phyloP scores from a whole-genome alignment of 148 eudicot species.

The Dianthus caryophyllus region DNA sequence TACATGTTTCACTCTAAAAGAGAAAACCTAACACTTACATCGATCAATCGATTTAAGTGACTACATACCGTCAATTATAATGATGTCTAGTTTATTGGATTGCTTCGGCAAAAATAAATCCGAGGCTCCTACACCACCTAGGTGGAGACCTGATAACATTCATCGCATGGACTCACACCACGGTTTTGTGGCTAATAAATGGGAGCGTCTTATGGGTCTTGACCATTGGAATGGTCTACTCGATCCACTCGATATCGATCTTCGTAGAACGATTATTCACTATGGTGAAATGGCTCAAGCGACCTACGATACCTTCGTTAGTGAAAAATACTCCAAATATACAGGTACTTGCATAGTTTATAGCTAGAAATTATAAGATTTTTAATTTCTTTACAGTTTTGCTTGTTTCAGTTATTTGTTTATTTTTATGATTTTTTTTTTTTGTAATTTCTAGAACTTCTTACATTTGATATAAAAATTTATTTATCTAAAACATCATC shows the following conservation, averaged over 20 bases:
- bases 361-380: neutral
- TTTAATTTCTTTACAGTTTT: no score
- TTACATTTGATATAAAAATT: no score
- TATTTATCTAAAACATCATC: neutral
- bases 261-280: constrained; percentile 57
- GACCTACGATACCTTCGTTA: constrained; percentile 57
- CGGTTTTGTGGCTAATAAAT: constrained; percentile 42
- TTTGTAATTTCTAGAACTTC: no score
- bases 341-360: constrained; percentile 24
- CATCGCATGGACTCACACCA: constrained; percentile 9
- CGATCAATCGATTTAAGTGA: no score
- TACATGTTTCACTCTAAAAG: no score
- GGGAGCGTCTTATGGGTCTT: constrained; percentile 61
- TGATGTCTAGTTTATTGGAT: constrained; percentile 4
- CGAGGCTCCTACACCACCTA: constrained; percentile 18
- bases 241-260: constrained; percentile 60
- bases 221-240: constrained; percentile 58
- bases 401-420: no score
- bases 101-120: constrained; percentile 8
- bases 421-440: no score
- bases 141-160: constrained; percentile 3
- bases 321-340: constrained; percentile 48
- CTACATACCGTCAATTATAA: neutral
- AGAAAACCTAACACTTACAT: no score
- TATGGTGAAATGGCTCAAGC: constrained; percentile 88